Base-by-base conservation (phyloP, 169 alveolate genomes). In the Cryptosporidium meleagridis region DNA sequence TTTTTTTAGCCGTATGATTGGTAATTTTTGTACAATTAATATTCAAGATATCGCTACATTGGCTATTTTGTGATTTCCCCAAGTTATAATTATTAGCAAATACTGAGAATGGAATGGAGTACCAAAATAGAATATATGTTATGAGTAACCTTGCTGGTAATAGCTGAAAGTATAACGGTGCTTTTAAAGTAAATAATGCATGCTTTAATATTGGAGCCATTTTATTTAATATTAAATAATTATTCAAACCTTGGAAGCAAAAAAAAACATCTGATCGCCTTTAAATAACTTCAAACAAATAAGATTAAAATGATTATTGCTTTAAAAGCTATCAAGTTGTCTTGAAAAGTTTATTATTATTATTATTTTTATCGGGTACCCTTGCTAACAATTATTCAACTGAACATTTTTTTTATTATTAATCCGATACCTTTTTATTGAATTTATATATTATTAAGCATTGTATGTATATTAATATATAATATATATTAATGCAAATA, bases 121-220 rank as follows among this genome's bases (percentile, higher is more conserved):
- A 52, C 85, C 85, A 72, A 1, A 72, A 72, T 33, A 72, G 23
- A 29, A 72, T 53, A 72, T 72, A 72, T 3, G 85, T 53, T 2
- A 72, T n/a, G 1, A 72, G 29, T n/a, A 52, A 31, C 23, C 62
- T 44, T 23, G 70, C 70, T 29, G 62, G 8, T 35, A 53, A n/a
- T 7, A 31, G 7, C 48, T 72, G 85, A 72, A 21, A 51, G 52
- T 52, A 33, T 0, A 72, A 65, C 0, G 72, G 23, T n/a, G 72
- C 72, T 8, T 33, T 65, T n/a, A 65, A 65, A 29, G 72, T 33
- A 65, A 10, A 12, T 31, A 35, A 14, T 65, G 72, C 72, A 65
- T 16, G 48, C 3, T 37, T 65, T 8, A 65, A 65, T 33, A 65
- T 31, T 3, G 52, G 23, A 31, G 53, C 51, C 72, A 65, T 65